These are phyloP conservation scores for Phaeophleospora eucalypticola DNA, from an alignment of 2,329 filamentous ascomycete genomes.

Conservation along the genomic window DNA sequence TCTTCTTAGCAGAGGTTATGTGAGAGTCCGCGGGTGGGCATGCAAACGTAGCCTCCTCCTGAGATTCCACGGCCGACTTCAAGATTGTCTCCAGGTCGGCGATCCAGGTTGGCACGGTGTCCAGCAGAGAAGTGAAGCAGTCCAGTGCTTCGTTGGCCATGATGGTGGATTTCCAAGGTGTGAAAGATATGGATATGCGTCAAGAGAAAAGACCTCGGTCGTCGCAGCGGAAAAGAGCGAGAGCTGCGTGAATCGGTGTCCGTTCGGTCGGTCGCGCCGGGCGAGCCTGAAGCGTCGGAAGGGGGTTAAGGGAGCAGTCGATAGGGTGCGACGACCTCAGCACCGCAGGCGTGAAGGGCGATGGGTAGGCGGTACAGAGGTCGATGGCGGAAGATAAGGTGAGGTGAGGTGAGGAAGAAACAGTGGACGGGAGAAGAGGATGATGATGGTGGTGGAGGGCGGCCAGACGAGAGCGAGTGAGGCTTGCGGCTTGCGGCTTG, in stretches of 20 bases:
- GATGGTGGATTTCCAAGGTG: too few species aligned
- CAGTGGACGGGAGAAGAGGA: not conserved
- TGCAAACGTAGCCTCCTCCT: constrained; percentile 27
- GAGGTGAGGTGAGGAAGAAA: constrained; percentile 5
- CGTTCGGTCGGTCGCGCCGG: constrained; percentile 4
- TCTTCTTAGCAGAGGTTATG: not conserved
- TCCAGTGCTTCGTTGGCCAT: constrained; percentile 32
- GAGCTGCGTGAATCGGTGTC: constrained; percentile 2
- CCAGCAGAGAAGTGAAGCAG: constrained; percentile 27
- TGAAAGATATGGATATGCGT: constrained; percentile 1
- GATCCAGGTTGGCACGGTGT: constrained; percentile 32
- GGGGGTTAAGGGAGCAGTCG: too few species aligned
- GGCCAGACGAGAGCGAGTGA: too few species aligned
- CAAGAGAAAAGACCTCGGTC: not conserved
- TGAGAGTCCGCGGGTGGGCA: constrained; percentile 15
- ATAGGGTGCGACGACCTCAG: not conserved
- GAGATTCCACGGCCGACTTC: constrained; percentile 22
- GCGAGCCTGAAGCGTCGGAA: constrained; percentile 3
- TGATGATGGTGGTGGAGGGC: too few species aligned
- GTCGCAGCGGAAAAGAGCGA: constrained; percentile 6
- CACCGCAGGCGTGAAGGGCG: not conserved
- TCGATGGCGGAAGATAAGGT: constrained; percentile 1
- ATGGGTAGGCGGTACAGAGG: not conserved
- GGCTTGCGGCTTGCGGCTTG: too few species aligned
- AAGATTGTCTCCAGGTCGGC: constrained; percentile 29